These are phyloP conservation scores for Aspergillus carbonarius DNA, from an alignment of 2,329 filamentous ascomycete genomes.

Conservation along the genomic window DNA sequence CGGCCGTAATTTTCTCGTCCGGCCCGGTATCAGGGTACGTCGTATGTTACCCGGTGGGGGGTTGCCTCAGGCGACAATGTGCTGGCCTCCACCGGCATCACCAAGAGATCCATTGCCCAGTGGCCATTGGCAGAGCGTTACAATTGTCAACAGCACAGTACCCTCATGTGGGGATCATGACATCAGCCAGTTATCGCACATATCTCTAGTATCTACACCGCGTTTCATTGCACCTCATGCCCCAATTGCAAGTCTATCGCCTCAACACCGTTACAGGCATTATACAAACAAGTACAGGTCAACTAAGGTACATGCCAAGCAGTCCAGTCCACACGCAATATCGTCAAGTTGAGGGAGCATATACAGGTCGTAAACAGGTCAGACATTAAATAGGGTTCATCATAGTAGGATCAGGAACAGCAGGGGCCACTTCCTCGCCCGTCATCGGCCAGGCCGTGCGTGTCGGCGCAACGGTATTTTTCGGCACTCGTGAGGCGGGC, in stretches of 20 bases:
- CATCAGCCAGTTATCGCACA: not conserved
- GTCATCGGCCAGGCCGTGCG: conserved; percentile 10
- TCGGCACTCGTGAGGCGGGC: conserved; percentile 8
- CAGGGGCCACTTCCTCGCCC: conserved; percentile 17
- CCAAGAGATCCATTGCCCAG: not conserved
- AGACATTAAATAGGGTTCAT: conserved; percentile 36
- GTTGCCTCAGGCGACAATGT: not conserved
- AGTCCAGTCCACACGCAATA: not conserved
- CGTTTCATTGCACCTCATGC: not conserved
- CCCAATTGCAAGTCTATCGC: not conserved
- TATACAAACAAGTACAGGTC: not conserved
- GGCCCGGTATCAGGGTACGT: not conserved
- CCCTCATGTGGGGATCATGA: not conserved
- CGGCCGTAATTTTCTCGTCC: not conserved
- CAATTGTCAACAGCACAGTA: not conserved
- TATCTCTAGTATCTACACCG: not conserved
- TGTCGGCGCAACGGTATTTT: conserved; percentile 2
- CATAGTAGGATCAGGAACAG: conserved; percentile 33
- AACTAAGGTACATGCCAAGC: not conserved
- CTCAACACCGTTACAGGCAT: not conserved
- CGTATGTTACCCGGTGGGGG: not conserved
- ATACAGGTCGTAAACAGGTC: not conserved
- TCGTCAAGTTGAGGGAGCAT: not conserved
- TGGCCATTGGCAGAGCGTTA: not conserved
- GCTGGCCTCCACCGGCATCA: not conserved